Conservation (phyloP, 176 grass and related monocot species). For the Musa beccarii region DNA sequence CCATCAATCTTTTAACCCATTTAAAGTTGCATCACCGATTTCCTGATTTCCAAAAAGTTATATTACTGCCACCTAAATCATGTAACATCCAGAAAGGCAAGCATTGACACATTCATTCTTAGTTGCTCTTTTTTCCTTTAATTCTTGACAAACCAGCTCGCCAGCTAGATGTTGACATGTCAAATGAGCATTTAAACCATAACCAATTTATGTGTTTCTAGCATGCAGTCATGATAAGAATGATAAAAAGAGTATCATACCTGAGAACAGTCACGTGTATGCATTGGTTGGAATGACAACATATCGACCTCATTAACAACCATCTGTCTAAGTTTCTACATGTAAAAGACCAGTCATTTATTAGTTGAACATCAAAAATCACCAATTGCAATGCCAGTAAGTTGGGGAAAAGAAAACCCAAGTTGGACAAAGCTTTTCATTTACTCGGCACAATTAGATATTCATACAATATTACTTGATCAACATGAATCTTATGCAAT, state of each 20-base stretch:
- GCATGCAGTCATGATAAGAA: too few species aligned
- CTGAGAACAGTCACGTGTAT: conserved; percentile 72
- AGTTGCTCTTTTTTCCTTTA: too few species aligned
- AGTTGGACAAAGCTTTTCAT: conserved; percentile 1
- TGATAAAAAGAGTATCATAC: conserved; percentile 20
- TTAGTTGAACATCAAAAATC: conserved; percentile 7
- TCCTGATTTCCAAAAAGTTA: too few species aligned
- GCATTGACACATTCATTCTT: too few species aligned
- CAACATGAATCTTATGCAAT: neutral
- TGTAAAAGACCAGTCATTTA: conserved; percentile 15
- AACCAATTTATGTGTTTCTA: neutral
- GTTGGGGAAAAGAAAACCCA: neutral
- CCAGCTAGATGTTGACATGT: too few species aligned
- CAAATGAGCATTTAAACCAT: neutral
- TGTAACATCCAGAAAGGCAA: too few species aligned
- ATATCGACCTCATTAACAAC: conserved; percentile 63
- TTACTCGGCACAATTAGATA: neutral
- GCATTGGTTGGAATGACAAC: conserved; percentile 77
- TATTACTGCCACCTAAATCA: too few species aligned
- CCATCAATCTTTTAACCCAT: too few species aligned
- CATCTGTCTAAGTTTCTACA: conserved; percentile 80
- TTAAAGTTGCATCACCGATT: too few species aligned
- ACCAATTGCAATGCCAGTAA: neutral
- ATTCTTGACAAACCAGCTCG: too few species aligned
- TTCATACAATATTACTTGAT: neutral